Evolutionary conservation across 495 filamentous ascomycete species (phyloP), one percentile per base, ranked within the genome.

Genomic region (Penicillium egyptiacum): DNA sequence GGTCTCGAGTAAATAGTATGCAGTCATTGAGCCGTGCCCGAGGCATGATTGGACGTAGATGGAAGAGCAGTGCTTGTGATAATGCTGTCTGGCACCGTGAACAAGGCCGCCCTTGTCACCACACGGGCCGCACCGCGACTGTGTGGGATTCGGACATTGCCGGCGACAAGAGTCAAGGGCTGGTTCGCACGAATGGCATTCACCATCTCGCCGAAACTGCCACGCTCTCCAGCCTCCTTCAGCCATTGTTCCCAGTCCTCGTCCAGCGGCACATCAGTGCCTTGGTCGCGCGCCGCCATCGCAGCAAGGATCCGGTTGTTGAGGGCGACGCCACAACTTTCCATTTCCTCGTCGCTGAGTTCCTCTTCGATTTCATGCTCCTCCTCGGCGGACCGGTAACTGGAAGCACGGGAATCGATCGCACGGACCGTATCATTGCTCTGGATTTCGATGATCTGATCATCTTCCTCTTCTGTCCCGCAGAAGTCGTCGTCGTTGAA

Each of bases 171-270:
- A 33, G 61, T 62, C 63, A 77, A 63, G 31, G 72, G 70, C 47
- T 76, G 75, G 42, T 67, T 68, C 17, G 65, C 57, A 26, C 76
- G 72, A 52, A 79, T 77, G 10, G 72, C 75, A 56, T 72, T 68
- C 20, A 79, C 49, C 60, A 79, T 68, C 45, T 76, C 74, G 8
- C 65, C 60, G 58, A 76, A 78, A 40, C 67, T 68, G 58, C 79
- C 81, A 30, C 81, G 71, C 58, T 93, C 90, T 31, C 86, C 83
- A 44, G 86, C 85, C 62, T 91, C 88, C 68, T 92, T 92, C 35
- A 94, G 69, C 87, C 88, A 94, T 70, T 90, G 88, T 69, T 94
- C 90, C 85, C 85, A 93, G 56, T 88, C 87, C 53, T 88, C 85
- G 63, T 95, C 89, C 35, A 91, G 77, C 20, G 83, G 82, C 33